Percentiles rank a stretch among this genome's conserved stretches.
Conservation (phyloP, 2,329 filamentous ascomycete genomes). For the Diplodia corticola region DNA sequence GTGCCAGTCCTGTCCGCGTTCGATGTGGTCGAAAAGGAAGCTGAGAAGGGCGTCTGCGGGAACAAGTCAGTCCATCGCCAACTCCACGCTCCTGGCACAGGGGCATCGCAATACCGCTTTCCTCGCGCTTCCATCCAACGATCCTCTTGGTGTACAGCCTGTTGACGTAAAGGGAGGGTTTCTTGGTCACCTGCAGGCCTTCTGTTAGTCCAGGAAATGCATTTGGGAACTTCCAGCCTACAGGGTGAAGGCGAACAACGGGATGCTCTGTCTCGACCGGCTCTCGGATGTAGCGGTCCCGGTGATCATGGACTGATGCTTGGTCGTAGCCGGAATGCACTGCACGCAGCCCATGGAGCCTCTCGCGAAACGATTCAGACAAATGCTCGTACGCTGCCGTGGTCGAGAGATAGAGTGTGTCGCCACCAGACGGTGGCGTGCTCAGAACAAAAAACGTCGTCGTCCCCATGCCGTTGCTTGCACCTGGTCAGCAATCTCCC, state of each 20-base stretch:
- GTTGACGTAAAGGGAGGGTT: conserved; percentile 26
- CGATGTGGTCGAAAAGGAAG: conserved; percentile 24
- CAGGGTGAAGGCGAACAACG: conserved; percentile 25
- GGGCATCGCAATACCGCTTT: conserved; percentile 11
- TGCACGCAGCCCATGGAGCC: conserved; percentile 24
- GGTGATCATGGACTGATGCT: conserved; percentile 19
- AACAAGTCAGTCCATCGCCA: background rate
- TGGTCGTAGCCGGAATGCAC: conserved; percentile 24
- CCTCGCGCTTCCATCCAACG: conserved; percentile 25
- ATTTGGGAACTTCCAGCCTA: background rate
- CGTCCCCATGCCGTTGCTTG: conserved; percentile 19
- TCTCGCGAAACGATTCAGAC: conserved; percentile 22
- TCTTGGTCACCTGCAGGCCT: conserved; percentile 22
- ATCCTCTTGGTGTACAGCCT: conserved; percentile 25
- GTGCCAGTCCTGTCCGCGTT: conserved; percentile 17
- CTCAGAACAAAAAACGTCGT: conserved; percentile 16
- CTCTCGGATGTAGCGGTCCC: conserved; percentile 16
- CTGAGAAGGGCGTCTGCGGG: conserved; percentile 15
- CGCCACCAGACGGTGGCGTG: conserved; percentile 1
- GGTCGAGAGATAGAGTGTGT: conserved; percentile 10
- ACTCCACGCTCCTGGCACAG: background rate
- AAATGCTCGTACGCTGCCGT: conserved; percentile 16
- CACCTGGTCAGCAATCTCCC: background rate
- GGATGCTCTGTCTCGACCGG: conserved; percentile 23
- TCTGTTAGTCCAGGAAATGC: background rate